A percentile compares a stretch with the other conserved stretches of the same genome.
These are phyloP conservation scores for Rhododendron vialii DNA, from an alignment of 148 eudicot genomes.

Conservation along the genomic window DNA sequence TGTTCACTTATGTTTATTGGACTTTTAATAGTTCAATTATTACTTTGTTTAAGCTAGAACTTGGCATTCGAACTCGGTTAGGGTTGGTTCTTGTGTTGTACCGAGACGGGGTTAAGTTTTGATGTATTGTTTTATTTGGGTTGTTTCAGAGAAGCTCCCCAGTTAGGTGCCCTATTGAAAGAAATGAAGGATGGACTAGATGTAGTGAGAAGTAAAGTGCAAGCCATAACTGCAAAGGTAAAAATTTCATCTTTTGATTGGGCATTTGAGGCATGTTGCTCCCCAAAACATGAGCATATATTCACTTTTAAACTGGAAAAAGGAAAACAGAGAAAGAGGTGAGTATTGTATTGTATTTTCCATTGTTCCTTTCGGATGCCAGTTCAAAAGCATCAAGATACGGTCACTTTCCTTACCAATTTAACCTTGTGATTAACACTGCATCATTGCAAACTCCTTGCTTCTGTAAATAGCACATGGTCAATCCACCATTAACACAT, in stretches of 20 bases:
- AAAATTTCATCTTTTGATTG: neutral
- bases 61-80: neutral
- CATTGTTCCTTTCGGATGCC: neutral
- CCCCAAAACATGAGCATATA: neutral
- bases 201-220: slow-evolving; percentile 54
- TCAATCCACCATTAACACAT: neutral
- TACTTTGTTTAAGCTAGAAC: neutral
- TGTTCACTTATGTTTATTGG: neutral
- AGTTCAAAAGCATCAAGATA: neutral
- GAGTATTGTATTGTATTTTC: neutral
- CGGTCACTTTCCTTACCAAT: neutral
- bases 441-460: neutral
- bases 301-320: neutral
- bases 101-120: neutral
- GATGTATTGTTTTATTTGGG: neutral
- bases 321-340: neutral
- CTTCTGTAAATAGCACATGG: no score
- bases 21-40: neutral
- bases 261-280: neutral
- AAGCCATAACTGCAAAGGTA: slow-evolving; percentile 71
- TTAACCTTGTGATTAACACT: neutral
- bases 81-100: neutral
- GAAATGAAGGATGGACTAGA: slow-evolving; percentile 86
- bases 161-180: slow-evolving; percentile 51
- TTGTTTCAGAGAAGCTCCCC: slow-evolving; percentile 62